These are phyloP conservation scores for Colletotrichum noveboracense DNA, from an alignment of 2,329 filamentous ascomycete genomes.

Conservation along the genomic window DNA sequence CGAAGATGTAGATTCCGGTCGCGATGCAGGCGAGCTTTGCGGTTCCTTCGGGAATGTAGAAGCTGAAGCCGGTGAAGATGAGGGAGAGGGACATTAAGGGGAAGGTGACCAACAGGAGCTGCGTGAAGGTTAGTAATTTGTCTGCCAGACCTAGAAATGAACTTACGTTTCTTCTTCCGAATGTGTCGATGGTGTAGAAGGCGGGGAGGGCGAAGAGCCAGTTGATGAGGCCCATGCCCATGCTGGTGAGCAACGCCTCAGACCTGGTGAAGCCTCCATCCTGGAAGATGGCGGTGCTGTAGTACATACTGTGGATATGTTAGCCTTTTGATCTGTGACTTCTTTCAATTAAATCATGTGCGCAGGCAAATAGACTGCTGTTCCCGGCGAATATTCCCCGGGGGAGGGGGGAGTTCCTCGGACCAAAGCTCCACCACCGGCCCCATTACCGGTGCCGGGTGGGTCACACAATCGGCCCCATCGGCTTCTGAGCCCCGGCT, in stretches of 20 bases:
- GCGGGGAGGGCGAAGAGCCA: slow-evolving; percentile 64
- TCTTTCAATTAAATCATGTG: neutral
- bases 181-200: slow-evolving; percentile 64
- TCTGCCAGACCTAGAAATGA: rapidly evolving
- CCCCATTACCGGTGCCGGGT: neutral
- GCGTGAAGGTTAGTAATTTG: neutral
- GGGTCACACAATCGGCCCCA: neutral
- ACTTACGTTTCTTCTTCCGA: slow-evolving; percentile 55
- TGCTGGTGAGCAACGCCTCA: slow-evolving; percentile 56
- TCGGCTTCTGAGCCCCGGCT: neutral
- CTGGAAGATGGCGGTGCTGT: slow-evolving; percentile 49
- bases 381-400: no score
- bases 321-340: neutral
- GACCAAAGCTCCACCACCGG: neutral
- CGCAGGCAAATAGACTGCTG: neutral
- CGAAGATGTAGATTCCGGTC: slow-evolving; percentile 44
- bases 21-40: slow-evolving; percentile 38
- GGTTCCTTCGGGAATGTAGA: slow-evolving; percentile 39
- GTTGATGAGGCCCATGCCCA: slow-evolving; percentile 63
- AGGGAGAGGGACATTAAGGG: slow-evolving; percentile 62
- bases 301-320: slow-evolving; percentile 50
- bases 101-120: slow-evolving; percentile 58
- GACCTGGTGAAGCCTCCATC: slow-evolving; percentile 45
- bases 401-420: no score
- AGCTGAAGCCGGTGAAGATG: slow-evolving; percentile 57